These are phyloP conservation scores for Sambucus nigra DNA, from an alignment of 129 eudicot species.

Conservation along the genomic window DNA sequence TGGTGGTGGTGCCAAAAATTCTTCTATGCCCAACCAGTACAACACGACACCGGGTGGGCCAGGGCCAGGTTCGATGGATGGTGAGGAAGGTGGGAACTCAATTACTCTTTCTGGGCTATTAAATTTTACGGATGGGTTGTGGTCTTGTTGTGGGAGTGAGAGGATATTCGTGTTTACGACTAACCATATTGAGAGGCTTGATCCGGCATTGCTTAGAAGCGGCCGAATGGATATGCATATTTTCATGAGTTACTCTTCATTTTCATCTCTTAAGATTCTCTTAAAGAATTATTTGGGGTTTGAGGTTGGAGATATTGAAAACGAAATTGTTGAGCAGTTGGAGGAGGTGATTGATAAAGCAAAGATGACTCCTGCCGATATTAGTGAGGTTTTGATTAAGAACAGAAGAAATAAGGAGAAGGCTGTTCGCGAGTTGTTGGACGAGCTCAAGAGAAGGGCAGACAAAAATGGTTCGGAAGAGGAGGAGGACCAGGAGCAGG, in stretches of 20 bases:
- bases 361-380: constrained; percentile 94
- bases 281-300: constrained; percentile 64
- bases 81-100: constrained; percentile 36
- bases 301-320: constrained; percentile 36
- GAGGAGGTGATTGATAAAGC: constrained; percentile 50
- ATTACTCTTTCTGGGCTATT: constrained; percentile 77
- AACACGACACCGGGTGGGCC: constrained; percentile 18
- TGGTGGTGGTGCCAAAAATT: not conserved
- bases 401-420: constrained; percentile 50
- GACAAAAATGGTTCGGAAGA: constrained; percentile 29
- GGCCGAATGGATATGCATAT: constrained; percentile 99
- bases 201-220: constrained; percentile 84
- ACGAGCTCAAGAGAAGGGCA: constrained; percentile 39
- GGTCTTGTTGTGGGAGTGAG: constrained; percentile 96
- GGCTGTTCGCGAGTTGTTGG: constrained; percentile 62
- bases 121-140: constrained; percentile 87
- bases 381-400: constrained; percentile 79
- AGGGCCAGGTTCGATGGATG: constrained; percentile 11
- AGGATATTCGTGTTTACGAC: constrained; percentile 93
- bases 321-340: constrained; percentile 24
- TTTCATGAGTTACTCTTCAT: constrained; percentile 62
- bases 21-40: constrained; percentile 9
- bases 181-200: constrained; percentile 84
- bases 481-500: constrained; percentile 60
- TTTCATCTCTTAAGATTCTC: constrained; percentile 50